Base-by-base conservation (phyloP, 345 rosid species). In the Geranium brycei region DNA sequence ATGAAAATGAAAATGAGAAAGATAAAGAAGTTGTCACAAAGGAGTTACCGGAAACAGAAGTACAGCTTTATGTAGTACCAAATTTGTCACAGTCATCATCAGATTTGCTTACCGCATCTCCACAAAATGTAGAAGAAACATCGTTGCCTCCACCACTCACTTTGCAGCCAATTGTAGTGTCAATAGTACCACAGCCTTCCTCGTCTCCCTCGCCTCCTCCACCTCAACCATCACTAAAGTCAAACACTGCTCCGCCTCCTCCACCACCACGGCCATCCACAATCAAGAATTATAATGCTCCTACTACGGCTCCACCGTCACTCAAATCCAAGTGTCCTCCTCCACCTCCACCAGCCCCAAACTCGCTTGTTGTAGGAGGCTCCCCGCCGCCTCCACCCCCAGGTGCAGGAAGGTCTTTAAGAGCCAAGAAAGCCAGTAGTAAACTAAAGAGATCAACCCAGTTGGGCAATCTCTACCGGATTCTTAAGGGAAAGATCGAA, bases 381-480 rank as follows among this genome's bases (percentile, higher is more conserved):
- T 71, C 79, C 60, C 88, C 87, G 16, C 97, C 95, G 3, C 76
- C 76, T 17, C 87, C 91, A 0, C 91, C 87, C 12, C 53, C 53
- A 47, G 3, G 53, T 47, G 53, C 13, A 47, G 53, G 53, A 47
- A 47, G 53, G 15, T 47, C 53, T 13, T 47, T 47, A 11, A 47
- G 53, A 47, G 53, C 53, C 13, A 47, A 47, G 53, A 47, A 47
- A 47, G 53, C 53, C 11, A 47, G 53, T 47, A 47, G 53, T 47
- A 47, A 11, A 47, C 11, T 47, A 11, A 47, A 47, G 11, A 47
- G 53, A 47, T 47, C 53, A 47, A 11, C 53, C 53, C 53, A 47
- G 11, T 47, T 47, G 10, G 53, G 53, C 3, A 47, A 47, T 47
- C 53, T 47, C 53, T 47, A 47, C 53, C 0, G 53, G 53, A 11